phyloP scores from a whole-genome alignment of 1,139 yeast genomes.

The Pichia sp. region DNA sequence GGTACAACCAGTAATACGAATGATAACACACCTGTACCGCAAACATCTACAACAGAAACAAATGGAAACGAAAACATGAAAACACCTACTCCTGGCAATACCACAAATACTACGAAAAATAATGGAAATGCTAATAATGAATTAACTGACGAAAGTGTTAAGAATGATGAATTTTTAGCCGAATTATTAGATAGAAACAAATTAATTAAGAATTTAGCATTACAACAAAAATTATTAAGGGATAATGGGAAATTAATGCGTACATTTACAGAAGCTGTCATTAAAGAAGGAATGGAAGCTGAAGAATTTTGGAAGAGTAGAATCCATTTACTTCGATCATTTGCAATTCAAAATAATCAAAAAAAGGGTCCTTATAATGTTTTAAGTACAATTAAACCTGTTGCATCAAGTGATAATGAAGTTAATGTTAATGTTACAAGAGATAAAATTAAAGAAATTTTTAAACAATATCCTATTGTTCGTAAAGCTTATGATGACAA shows the following conservation, averaged over 20 bases:
- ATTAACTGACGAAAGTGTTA: conserved; percentile 8
- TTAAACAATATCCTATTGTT: conserved; percentile 91
- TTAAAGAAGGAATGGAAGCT: conserved; percentile 69
- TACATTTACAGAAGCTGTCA: conserved; percentile 84
- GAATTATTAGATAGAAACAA: conserved; percentile 41
- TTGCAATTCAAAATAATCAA: conserved; percentile 78
- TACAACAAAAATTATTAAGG: conserved; percentile 72
- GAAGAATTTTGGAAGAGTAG: conserved; percentile 86
- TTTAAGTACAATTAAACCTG: conserved; percentile 86
- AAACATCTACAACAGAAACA: too few species aligned
- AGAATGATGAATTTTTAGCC: conserved; percentile 30
- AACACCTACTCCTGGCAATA: neutral
- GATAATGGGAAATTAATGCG: conserved; percentile 67
- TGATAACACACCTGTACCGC: neutral
- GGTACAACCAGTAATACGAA: neutral
- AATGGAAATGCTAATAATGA: neutral
- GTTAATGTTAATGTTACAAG: conserved; percentile 89
- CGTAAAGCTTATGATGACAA: conserved; percentile 81
- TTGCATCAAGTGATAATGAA: conserved; percentile 82
- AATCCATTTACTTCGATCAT: conserved; percentile 72
- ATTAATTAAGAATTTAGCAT: conserved; percentile 59
- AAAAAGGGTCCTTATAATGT: conserved; percentile 93
- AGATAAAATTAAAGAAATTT: conserved; percentile 83
- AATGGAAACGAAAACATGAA: neutral
- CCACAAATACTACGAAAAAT: too few species aligned